A percentile compares a stretch with the other conserved stretches of the same genome.
phyloP scores from a whole-genome alignment of 139 green algal species.

The Chlamydomonas asymmetrica region DNA sequence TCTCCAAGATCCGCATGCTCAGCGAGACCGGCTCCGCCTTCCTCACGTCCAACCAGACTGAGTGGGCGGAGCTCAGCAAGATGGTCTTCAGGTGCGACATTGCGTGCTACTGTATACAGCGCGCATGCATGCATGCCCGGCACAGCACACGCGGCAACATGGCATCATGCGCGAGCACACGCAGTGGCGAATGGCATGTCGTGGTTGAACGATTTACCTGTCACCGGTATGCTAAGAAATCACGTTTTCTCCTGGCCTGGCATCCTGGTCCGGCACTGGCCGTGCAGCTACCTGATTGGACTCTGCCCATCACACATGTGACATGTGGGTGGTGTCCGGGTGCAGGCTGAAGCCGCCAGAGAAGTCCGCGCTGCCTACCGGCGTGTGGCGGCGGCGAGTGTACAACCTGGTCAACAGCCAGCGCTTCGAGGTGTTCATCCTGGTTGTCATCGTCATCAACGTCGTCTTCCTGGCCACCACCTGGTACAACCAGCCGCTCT shows the following conservation, averaged over 20 bases:
- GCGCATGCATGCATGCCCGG: no score
- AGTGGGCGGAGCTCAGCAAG: slow-evolving; percentile 76
- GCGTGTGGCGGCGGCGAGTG: background rate
- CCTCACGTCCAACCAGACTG: slow-evolving; percentile 69
- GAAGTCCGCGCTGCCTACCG: slow-evolving; percentile 42
- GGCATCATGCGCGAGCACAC: no score
- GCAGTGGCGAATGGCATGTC: no score
- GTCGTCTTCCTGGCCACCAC: slow-evolving; percentile 59
- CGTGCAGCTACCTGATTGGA: no score
- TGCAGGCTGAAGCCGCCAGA: slow-evolving; percentile 59
- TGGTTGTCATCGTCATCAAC: slow-evolving; percentile 62
- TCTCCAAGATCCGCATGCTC: slow-evolving; percentile 71
- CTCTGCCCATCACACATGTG: background rate
- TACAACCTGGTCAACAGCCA: slow-evolving; percentile 9
- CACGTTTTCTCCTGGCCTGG: no score
- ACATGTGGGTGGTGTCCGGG: background rate
- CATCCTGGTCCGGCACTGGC: no score
- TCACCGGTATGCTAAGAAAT: no score
- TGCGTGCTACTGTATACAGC: no score
- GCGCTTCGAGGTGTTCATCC: slow-evolving; percentile 38
- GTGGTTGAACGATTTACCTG: no score
- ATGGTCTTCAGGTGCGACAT: slow-evolving; percentile 68
- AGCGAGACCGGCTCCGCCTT: slow-evolving; percentile 70
- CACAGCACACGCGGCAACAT: no score
- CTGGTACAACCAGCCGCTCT: slow-evolving; percentile 37